Evolutionary conservation across 331 rosid genomes (phyloP), one percentile per base, ranked within the genome.

Genomic region (Erythrophleum ivorense): DNA sequence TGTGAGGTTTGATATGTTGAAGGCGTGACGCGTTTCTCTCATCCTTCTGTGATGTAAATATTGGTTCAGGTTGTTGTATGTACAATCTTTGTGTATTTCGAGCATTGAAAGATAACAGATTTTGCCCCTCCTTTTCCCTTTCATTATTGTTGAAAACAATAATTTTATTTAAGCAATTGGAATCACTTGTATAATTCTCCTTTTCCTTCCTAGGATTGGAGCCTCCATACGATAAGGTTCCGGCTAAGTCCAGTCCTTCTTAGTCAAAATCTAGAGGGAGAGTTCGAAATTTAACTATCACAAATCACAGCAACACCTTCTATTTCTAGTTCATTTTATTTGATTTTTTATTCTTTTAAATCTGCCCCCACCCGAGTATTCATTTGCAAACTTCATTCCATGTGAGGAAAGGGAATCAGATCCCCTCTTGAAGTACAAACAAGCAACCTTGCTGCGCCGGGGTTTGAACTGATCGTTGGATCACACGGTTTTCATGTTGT

Each of bases 1-100:
- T 73, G 80, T 73, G 82, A 75, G 68, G 67, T 69, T 78, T 87
- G 59, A 40, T 46, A 24, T 57, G 75, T 80, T 76, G 68, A 78
- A 73, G 72, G 79, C 29, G 77, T 59, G 76, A 36, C 45, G 58
- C 29, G 80, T 63, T 60, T 80, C 41, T 50, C 54, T 58, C 50
- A 4, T 52, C 64, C 10, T 19, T 49, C 14, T 54, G 63, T 34
- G 76, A 68, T 81, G 86, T 87, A 84, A 78, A 75, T 81, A 81
- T 74, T 78, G 86, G 71, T 63, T 55, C 72, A 55, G 73, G n/a
- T 75, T 77, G 55, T 41, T 1, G 34, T 21, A 41, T 2, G 29
- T 11, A 13, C 69, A 13, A 74, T 36, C 31, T 57, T 77, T 31
- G 13, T 79, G 31, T 52, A 40, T 64, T 38, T 79, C 13, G 52